These are phyloP conservation scores for Thermothielavioides terrestris DNA, from an alignment of 495 filamentous ascomycete genomes.

Conservation along the genomic window DNA sequence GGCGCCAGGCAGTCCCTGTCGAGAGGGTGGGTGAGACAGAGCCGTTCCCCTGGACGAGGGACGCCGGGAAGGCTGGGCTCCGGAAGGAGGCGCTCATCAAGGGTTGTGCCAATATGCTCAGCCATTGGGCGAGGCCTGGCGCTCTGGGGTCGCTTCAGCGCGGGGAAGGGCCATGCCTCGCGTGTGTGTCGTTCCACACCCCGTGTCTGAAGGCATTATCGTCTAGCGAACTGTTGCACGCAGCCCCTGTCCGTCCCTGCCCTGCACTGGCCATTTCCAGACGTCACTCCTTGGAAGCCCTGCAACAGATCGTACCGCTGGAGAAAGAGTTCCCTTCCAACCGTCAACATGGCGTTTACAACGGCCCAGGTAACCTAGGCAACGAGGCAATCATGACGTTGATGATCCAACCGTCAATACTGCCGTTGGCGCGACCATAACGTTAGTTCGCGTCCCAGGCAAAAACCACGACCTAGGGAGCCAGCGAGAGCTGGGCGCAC, in stretches of 20 bases:
- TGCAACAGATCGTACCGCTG: no score
- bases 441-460: no score
- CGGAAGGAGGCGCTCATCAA: constrained; percentile 24
- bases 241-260: no score
- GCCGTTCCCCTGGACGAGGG: constrained; percentile 15
- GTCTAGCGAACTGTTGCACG: no score
- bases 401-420: no score
- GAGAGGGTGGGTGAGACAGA: not conserved
- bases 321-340: no score
- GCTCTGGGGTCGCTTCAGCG: not conserved
- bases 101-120: constrained; percentile 10
- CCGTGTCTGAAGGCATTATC: constrained; percentile 6
- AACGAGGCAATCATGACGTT: no score
- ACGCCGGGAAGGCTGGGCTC: constrained; percentile 19
- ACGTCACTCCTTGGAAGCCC: not conserved
- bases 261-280: constrained; percentile 1
- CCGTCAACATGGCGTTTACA: no score
- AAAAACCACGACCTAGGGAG: no score
- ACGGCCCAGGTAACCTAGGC: no score
- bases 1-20: constrained; percentile 7
- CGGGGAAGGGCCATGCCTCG: not conserved
- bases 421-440: no score
- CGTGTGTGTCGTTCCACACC: not conserved
- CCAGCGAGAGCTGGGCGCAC: no score
- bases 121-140: not conserved